A percentile compares a stretch with the other conserved stretches of the same genome.
Evolutionary conservation across 768 basidiomycete genomes (phyloP).

Genomic region (Ephemerocybe angulata): DNA sequence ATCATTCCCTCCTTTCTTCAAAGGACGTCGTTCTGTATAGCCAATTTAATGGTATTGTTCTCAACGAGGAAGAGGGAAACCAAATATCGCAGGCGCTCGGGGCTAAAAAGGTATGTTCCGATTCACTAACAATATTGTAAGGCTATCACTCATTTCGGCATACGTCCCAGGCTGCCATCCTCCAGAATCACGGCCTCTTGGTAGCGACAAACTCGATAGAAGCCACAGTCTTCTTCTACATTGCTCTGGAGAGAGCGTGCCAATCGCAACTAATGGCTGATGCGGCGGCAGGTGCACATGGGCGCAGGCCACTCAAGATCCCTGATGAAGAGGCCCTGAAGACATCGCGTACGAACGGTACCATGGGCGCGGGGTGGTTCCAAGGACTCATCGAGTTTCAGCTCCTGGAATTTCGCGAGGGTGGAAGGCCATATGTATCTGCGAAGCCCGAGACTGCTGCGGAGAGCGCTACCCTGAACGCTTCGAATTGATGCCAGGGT

Average conservation of each 20-base stretch:
- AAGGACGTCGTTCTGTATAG: slow-evolving; percentile 40
- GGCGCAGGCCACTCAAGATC: slow-evolving; percentile 22
- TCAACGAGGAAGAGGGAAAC: slow-evolving; percentile 40
- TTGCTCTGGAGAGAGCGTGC: slow-evolving; percentile 42
- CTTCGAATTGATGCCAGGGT: too few relatives aligned
- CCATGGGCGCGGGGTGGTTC: slow-evolving; percentile 33
- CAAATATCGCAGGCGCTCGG: slow-evolving; percentile 43
- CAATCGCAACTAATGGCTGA: slow-evolving; percentile 45
- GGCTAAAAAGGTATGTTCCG: slow-evolving; percentile 27
- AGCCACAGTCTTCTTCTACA: slow-evolving; percentile 40
- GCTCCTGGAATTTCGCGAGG: slow-evolving; percentile 30
- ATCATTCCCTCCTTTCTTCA: slow-evolving; percentile 1
- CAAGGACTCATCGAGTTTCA: slow-evolving; percentile 35
- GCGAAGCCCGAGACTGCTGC: not conserved
- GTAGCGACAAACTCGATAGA: slow-evolving; percentile 39
- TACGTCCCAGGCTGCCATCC: slow-evolving; percentile 31
- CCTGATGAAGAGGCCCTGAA: slow-evolving; percentile 23
- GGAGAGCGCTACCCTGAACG: too few relatives aligned
- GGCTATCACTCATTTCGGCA: not conserved
- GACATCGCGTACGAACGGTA: slow-evolving; percentile 24
- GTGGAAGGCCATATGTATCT: slow-evolving; percentile 25
- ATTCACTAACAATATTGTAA: not conserved
- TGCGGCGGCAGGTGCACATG: slow-evolving; percentile 32
- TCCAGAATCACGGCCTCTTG: slow-evolving; percentile 43
- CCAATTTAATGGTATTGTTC: slow-evolving; percentile 47